Conservation (phyloP, 345 rosid species). For the Balakata baccata region DNA sequence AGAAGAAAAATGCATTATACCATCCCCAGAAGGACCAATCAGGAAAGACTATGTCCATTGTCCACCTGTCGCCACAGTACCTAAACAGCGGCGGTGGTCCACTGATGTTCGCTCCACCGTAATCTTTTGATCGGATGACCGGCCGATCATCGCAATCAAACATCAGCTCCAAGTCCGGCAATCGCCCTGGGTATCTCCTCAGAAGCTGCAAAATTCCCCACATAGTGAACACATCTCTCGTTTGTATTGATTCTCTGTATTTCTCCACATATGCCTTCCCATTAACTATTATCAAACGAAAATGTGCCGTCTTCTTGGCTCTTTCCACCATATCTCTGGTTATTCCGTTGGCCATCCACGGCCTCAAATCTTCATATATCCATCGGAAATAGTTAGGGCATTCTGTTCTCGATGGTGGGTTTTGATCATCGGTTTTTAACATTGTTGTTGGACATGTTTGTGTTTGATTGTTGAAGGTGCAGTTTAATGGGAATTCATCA, state of each 20-base stretch:
- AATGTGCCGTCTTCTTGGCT: constrained; percentile 51
- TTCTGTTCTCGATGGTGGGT: background rate
- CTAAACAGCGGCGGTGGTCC: constrained; percentile 62
- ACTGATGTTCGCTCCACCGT: constrained; percentile 22
- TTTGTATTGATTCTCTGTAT: constrained; percentile 45
- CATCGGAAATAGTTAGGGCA: constrained; percentile 50
- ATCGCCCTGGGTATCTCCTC: constrained; percentile 58
- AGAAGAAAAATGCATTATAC: constrained; percentile 25
- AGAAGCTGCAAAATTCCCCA: constrained; percentile 81
- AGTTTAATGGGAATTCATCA: constrained; percentile 14
- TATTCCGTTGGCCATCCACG: constrained; percentile 60
- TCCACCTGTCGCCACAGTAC: constrained; percentile 50
- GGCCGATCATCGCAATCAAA: constrained; percentile 60
- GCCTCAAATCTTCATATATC: constrained; percentile 76
- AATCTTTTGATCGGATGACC: constrained; percentile 34
- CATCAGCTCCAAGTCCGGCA: constrained; percentile 76
- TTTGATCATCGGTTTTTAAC: background rate
- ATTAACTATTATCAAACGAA: constrained; percentile 49
- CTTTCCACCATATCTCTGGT: constrained; percentile 51
- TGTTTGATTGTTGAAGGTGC: constrained; percentile 2
- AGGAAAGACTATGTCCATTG: constrained; percentile 64
- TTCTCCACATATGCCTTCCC: constrained; percentile 60
- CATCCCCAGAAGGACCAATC: constrained; percentile 95
- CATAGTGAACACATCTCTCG: constrained; percentile 49
- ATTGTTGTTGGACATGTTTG: constrained; percentile 14